Conservation (phyloP, 345 rosid species). For the Conringia planisiliqua region DNA sequence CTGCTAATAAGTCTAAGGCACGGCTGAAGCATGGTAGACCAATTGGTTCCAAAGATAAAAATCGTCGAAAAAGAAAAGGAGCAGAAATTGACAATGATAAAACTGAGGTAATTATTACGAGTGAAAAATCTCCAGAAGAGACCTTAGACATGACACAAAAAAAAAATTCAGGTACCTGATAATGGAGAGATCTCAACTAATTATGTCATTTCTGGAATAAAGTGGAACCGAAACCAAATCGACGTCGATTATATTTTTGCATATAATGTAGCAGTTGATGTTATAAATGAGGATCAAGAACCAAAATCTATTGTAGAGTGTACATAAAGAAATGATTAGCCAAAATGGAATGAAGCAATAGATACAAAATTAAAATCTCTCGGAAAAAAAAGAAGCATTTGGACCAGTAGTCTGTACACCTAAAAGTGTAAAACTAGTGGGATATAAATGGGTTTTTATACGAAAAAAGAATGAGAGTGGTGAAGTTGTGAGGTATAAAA, state of each 20-base stretch:
- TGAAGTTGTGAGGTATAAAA: background rate
- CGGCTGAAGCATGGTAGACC: no score
- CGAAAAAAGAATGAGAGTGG: background rate
- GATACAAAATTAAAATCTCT: no score
- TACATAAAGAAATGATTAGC: background rate
- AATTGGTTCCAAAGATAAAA: no score
- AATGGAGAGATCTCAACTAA: background rate
- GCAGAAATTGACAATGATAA: background rate
- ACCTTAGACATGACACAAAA: background rate
- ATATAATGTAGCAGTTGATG: background rate
- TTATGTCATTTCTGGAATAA: background rate
- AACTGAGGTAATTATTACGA: background rate
- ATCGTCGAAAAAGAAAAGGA: background rate
- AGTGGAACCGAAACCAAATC: background rate
- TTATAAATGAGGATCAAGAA: no score
- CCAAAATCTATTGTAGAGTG: no score
- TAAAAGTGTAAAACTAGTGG: background rate
- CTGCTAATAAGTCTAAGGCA: background rate
- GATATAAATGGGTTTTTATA: background rate
- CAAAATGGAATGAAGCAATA: background rate
- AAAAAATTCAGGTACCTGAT: background rate
- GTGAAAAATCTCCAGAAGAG: background rate
- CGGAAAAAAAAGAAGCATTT: background rate
- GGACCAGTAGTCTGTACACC: background rate
- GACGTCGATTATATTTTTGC: background rate